Evolutionary conservation across 306 rosid species (phyloP), one percentile per base, ranked within the genome.

Genomic region (Pachyrhizus erosus): DNA sequence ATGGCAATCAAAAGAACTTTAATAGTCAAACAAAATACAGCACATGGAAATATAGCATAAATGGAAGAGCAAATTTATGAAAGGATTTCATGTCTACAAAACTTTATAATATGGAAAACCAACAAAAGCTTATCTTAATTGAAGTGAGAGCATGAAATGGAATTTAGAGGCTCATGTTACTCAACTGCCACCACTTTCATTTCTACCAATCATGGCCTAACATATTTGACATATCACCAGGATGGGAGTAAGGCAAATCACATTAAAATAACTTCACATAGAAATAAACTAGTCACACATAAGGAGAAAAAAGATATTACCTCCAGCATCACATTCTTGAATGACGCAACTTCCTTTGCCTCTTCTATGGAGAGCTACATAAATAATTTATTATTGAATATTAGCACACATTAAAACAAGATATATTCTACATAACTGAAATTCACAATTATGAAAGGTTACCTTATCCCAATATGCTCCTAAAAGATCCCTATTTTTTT

Each of bases 381-480:
- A 78, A 60, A 68, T n/a, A n/a, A n/a, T n/a, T n/a, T n/a, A n/a
- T 76, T 17, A 79, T 29, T 70, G 66, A 84, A 78, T 82, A 89
- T 82, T 33, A 86, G 82, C 51, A 83, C 43, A 80, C 69, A 52
- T 40, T 2, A 37, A 49, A 68, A 60, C 39, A 77, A 48, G 54
- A 3, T 61, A 20, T 45, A 64, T 57, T 62, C 39, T 7, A 65
- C 68, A 42, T n/a, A 82, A 48, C 82, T 51, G 76, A 43, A 84
- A 77, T 43, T 74, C 75, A 66, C 17, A 69, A 7, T 26, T 78
- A 78, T 77, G 54, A 78, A 78, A 10, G 43, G 43, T 84, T 91
- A 92, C 99, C 97, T 96, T 96, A 70, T 96, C 97, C 99, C 98
- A 93, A 80, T 89, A 96, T 73, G 87, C 92, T 78, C 91, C 91